A percentile compares a stretch with the other conserved stretches of the same genome.
Evolutionary conservation across 2,329 filamentous ascomycete genomes (phyloP).

Genomic region (Monosporascus sp.): DNA sequence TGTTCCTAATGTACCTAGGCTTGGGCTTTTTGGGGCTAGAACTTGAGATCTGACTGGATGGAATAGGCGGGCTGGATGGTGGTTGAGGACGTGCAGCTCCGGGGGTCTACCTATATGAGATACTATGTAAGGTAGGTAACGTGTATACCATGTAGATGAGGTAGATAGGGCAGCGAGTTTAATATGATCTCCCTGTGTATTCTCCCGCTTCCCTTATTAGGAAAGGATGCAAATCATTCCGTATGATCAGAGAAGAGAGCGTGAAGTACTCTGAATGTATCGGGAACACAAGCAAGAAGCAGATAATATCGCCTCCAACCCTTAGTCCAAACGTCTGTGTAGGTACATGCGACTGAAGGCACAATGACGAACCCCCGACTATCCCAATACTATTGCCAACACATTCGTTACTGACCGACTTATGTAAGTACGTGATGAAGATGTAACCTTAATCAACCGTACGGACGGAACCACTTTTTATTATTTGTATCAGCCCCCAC

Average conservation of each 20-base stretch:
- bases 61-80: background rate
- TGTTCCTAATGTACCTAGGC: background rate
- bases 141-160: too few relatives aligned
- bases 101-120: background rate
- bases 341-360: background rate
- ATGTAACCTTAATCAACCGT: background rate
- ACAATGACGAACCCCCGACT: background rate
- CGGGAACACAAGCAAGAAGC: background rate
- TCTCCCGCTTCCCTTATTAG: background rate
- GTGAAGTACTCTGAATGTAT: background rate
- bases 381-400: background rate
- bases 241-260: background rate
- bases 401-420: background rate
- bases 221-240: background rate
- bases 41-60: background rate
- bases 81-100: background rate
- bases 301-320: background rate
- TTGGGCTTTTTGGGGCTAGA: background rate
- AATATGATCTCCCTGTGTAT: too few relatives aligned
- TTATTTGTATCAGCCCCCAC: too few relatives aligned
- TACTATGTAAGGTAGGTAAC: too few relatives aligned
- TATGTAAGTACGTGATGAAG: background rate
- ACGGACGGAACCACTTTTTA: background rate
- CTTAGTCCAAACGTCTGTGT: background rate
- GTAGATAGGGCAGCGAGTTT: too few relatives aligned